Evolutionary conservation across 2,329 filamentous ascomycete species (phyloP).

Genomic region (Aspergillus sp.): DNA sequence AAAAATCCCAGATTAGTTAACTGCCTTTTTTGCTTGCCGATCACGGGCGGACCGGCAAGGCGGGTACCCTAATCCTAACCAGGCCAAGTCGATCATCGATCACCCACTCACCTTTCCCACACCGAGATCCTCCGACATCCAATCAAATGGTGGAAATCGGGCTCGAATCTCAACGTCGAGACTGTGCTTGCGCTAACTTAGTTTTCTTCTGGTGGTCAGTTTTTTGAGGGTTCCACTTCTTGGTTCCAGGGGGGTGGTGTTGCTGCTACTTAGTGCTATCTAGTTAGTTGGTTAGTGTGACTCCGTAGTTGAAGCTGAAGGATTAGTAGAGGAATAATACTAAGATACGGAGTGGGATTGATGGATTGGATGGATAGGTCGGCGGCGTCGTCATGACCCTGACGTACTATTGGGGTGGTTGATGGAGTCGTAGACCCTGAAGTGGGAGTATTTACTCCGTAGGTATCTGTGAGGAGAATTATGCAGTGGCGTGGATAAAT

Average conservation of each 20-base stretch:
- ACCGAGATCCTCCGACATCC: conserved; percentile 23
- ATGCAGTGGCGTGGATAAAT: too few relatives aligned
- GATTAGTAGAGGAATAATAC: too few relatives aligned
- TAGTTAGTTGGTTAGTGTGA: neutral
- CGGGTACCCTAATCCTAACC: conserved; percentile 22
- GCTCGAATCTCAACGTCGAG: conserved; percentile 19
- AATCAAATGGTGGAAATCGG: conserved; percentile 8
- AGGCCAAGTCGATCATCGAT: conserved; percentile 12
- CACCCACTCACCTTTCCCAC: neutral
- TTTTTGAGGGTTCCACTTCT: neutral
- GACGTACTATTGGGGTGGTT: too few relatives aligned
- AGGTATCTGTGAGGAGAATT: too few relatives aligned
- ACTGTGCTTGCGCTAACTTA: conserved; percentile 4
- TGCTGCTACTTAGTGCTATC: neutral
- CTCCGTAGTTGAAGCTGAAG: neutral
- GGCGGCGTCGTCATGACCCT: too few relatives aligned
- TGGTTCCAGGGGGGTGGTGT: conserved; percentile 1
- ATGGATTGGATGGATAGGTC: too few relatives aligned
- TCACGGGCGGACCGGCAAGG: conserved; percentile 24
- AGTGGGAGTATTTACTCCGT: too few relatives aligned
- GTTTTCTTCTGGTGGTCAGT: neutral
- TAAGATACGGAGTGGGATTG: too few relatives aligned
- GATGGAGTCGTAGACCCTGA: too few relatives aligned
- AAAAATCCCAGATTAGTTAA: neutral
- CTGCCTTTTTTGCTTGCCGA: conserved; percentile 14